Evolutionary conservation across 2,329 filamentous ascomycete species (phyloP).

Genomic region (Penicillium expansum): DNA sequence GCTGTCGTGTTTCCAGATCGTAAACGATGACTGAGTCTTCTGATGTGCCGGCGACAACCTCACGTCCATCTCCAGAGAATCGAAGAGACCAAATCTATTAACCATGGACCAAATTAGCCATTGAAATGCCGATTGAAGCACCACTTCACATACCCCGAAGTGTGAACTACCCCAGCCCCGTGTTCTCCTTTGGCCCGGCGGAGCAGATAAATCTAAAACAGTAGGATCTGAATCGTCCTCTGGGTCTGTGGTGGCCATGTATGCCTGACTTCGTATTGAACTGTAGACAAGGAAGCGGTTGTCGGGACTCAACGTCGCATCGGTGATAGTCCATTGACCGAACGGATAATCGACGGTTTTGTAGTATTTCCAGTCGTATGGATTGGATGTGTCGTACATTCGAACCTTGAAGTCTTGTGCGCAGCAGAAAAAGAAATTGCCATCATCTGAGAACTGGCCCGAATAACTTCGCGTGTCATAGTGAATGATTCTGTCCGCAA

Average conservation of each 20-base stretch:
- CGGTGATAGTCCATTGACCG: constrained; percentile 94
- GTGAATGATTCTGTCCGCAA: constrained; percentile 82
- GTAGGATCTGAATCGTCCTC: constrained; percentile 76
- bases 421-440: constrained; percentile 93
- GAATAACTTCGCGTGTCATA: constrained; percentile 86
- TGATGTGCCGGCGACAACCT: constrained; percentile 86
- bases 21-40: constrained; percentile 80
- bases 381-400: constrained; percentile 97
- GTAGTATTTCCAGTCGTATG: constrained; percentile 93
- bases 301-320: constrained; percentile 85
- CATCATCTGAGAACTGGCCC: constrained; percentile 93
- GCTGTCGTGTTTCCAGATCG: constrained; percentile 77
- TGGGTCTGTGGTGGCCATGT: constrained; percentile 82
- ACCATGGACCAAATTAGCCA: constrained; percentile 21
- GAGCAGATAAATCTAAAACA: constrained; percentile 67
- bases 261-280: constrained; percentile 80
- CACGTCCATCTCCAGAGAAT: constrained; percentile 86
- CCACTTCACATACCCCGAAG: constrained; percentile 43
- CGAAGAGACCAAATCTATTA: constrained; percentile 78
- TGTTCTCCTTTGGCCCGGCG: constrained; percentile 42
- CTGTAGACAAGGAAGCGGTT: constrained; percentile 91
- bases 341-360: constrained; percentile 82
- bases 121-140: not conserved
- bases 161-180: constrained; percentile 34
- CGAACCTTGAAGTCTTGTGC: constrained; percentile 90